These are phyloP conservation scores for Rhynchospora tenuis DNA, from an alignment of 176 grass and related monocot genomes.

Conservation along the genomic window DNA sequence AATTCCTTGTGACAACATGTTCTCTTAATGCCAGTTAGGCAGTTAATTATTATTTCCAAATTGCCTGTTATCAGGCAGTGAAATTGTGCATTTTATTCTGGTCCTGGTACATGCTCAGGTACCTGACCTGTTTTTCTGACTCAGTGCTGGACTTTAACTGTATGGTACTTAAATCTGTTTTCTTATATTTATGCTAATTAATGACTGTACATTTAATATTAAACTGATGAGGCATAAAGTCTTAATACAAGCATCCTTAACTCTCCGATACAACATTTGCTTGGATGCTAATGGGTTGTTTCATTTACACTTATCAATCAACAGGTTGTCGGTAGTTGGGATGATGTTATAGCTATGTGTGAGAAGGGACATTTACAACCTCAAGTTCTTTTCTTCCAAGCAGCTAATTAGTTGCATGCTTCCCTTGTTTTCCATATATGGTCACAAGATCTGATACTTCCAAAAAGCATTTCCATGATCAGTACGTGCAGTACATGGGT, in stretches of 20 bases:
- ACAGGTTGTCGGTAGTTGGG: constrained; percentile 84
- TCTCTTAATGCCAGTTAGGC: background rate
- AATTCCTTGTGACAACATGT: background rate
- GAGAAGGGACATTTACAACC: constrained; percentile 96
- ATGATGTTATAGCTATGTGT: constrained; percentile 82
- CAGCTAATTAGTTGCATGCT: constrained; percentile 49
- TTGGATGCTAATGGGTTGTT: constrained; percentile 3
- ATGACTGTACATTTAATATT: background rate
- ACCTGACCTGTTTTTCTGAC: background rate
- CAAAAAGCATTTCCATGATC: background rate
- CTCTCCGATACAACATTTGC: constrained; percentile 1
- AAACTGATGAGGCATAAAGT: background rate
- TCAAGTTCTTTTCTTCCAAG: constrained; percentile 95
- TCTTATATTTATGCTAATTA: background rate
- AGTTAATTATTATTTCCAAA: background rate
- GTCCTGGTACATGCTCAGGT: background rate
- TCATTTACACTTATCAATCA: constrained; percentile 15
- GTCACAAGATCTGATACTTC: background rate
- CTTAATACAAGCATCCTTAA: background rate
- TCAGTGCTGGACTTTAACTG: background rate
- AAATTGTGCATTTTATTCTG: background rate
- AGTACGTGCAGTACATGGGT: background rate
- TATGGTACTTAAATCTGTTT: background rate
- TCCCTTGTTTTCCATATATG: background rate
- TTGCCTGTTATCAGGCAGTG: background rate